Base-by-base conservation (phyloP, 2,329 filamentous ascomycete species). In the Fusarium nelsonii region DNA sequence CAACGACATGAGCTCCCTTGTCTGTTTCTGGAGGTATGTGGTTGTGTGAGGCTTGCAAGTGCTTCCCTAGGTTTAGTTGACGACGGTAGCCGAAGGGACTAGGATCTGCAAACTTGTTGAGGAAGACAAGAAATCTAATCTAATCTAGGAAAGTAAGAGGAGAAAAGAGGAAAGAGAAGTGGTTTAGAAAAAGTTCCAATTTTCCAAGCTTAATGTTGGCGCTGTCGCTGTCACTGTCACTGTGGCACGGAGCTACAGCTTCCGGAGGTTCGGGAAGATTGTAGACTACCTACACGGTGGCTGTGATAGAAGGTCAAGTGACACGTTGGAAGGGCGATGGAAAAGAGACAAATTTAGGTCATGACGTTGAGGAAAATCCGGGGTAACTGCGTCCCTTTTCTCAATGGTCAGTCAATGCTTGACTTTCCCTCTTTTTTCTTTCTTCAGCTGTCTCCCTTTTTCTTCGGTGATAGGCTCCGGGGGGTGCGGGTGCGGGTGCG, bases 291-390 rank as follows among this genome's bases (percentile, higher is more conserved):
- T 18, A 15, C 26, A 39, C 26, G 43, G 20, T 54, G 23, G 33
- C 39, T 46, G 33, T 32, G 46, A 48, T 32, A 33, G 32, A 43
- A 48, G 26, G 58, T 40, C 45, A 64, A 64, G 53, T 60, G 67
- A 70, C 40, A 39, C 26, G 51, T 65, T 52, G 34, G 41, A 71
- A 54, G 52, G 44, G 65, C 39, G 41, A 51, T 45, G 41, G 53
- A 43, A 32, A 45, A 37, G 32, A 37, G 18, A 45, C 54, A 54
- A 14, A 49, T 23, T 41, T 32, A 52, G 53, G 41, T 32, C 65
- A 70, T 70, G 66, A 72, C 66, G 69, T 68, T 68, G 30, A 55
- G 39, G 56, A 64, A 72, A 72, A 72, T 72, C 69, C 63, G 69
- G 69, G 69, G 69, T 72, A 72, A 65, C 50, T 46, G 15, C 62